Evolutionary conservation across 2,329 filamentous ascomycete genomes (phyloP).

Genomic region (Pyrenophora graminea): DNA sequence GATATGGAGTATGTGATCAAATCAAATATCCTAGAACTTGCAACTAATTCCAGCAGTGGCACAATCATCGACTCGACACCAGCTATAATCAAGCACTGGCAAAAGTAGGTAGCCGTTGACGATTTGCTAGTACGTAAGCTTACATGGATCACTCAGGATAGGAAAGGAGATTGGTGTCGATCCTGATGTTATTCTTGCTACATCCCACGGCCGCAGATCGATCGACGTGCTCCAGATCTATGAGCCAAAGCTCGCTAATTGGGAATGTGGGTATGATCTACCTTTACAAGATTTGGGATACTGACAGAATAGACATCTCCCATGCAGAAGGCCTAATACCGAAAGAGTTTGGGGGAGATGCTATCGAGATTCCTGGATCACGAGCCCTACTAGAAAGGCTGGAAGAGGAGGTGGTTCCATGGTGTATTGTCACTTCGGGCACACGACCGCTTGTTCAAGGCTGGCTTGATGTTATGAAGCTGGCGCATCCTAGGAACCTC

Average conservation of each 20-base stretch:
- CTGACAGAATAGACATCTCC: conserved; percentile 66
- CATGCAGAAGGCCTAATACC: conserved; percentile 79
- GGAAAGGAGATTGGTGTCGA: conserved; percentile 82
- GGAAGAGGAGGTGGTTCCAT: conserved; percentile 66
- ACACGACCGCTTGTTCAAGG: conserved; percentile 54
- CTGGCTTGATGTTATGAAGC: conserved; percentile 55
- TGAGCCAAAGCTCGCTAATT: conserved; percentile 82
- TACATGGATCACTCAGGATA: conserved; percentile 57
- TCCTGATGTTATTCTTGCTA: conserved; percentile 82
- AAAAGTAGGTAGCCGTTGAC: conserved; percentile 56
- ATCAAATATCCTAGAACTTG: neutral
- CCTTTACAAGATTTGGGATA: neutral
- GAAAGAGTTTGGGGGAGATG: conserved; percentile 73
- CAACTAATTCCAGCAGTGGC: conserved; percentile 54
- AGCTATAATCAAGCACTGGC: conserved; percentile 79
- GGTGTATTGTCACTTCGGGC: conserved; percentile 74
- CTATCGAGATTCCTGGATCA: conserved; percentile 83
- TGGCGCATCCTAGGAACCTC: conserved; percentile 52
- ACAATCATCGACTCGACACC: conserved; percentile 82
- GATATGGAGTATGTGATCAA: conserved; percentile 39
- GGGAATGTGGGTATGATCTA: conserved; percentile 73
- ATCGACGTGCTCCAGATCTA: conserved; percentile 84
- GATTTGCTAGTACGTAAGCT: conserved; percentile 5
- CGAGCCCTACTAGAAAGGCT: conserved; percentile 70
- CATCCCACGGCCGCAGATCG: conserved; percentile 85